Percentiles rank a stretch among this genome's conserved stretches.
phyloP scores from a whole-genome alignment of 495 filamentous ascomycete species.

The Annulohypoxylon maeteangense region DNA sequence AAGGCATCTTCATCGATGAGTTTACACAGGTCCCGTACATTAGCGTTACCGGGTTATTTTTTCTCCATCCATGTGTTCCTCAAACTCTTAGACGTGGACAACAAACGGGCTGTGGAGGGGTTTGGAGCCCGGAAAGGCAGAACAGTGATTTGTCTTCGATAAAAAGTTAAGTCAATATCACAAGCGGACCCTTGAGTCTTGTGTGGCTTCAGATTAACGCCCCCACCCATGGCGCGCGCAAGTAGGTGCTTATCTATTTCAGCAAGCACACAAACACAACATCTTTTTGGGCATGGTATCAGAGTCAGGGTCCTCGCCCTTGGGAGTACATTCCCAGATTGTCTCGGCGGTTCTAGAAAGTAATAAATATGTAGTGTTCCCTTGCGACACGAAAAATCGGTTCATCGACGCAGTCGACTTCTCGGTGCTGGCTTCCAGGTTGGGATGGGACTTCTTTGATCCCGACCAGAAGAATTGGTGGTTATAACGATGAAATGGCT shows the following conservation, averaged over 20 bases:
- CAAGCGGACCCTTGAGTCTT: slow-evolving; percentile 62
- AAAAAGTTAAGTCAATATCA: slow-evolving; percentile 67
- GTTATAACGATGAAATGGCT: slow-evolving; percentile 66
- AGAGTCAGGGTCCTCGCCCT: slow-evolving; percentile 68
- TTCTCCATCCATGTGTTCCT: slow-evolving; percentile 68
- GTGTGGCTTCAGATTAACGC: slow-evolving; percentile 53
- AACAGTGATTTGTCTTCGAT: slow-evolving; percentile 50
- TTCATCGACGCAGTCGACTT: slow-evolving; percentile 50
- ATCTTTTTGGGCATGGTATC: slow-evolving; percentile 59
- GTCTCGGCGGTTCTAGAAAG: background rate
- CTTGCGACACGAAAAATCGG: slow-evolving; percentile 60
- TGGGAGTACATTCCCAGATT: slow-evolving; percentile 56
- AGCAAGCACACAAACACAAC: slow-evolving; percentile 65
- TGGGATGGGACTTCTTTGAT: slow-evolving; percentile 46
- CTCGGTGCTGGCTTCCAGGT: slow-evolving; percentile 50
- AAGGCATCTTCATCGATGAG: slow-evolving; percentile 57
- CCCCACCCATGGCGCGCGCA: slow-evolving; percentile 65
- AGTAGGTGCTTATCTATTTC: slow-evolving; percentile 63
- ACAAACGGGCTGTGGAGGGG: slow-evolving; percentile 57
- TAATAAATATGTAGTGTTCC: slow-evolving; percentile 54
- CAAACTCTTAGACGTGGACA: slow-evolving; percentile 65
- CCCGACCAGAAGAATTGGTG: slow-evolving; percentile 60
- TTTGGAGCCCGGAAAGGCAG: slow-evolving; percentile 35
- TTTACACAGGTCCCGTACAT: slow-evolving; percentile 62
- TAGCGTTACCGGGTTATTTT: slow-evolving; percentile 63